Evolutionary conservation across 1,284 basidiomycete genomes (phyloP), one percentile per base, ranked within the genome.

Genomic region (Ganoderma lingzhi): DNA sequence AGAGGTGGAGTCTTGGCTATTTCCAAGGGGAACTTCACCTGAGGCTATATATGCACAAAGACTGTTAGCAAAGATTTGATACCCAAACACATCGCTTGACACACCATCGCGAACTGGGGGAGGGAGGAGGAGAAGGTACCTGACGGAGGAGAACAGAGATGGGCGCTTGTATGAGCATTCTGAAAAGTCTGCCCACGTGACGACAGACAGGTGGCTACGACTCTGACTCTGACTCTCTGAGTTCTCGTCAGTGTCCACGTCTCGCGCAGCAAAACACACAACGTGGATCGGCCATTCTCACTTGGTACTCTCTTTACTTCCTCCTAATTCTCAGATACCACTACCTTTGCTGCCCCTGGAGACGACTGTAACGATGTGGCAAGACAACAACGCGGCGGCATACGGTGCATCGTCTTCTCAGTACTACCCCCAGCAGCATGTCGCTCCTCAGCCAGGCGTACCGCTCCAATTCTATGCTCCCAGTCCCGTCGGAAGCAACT

Each of bases 381-480:
- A 93, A 80, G 92, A 93, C 63, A 80, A 77, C 70, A 80, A 73
- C 80, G 77, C 77, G 56, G 77, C 77, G 56, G 77, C 76, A 6
- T 93, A 93, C 77, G 84, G 81, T 78, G 82, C 82, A 39, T 86
- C 89, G 39, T 87, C 89, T 3, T 85, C 90, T 0, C 88, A 84
- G 32, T 91, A 91, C 77, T 92, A 91, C 77, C 79, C 84, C 28
- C 82, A 84, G 45, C 59, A 61, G 59, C 82, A 61, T 45, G 73
- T 80, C 15, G 76, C 78, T 51, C 82, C 84, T 44, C 86, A 86
- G 74, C 78, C 77, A 19, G 86, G 85, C 14, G 82, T 84, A n/a
- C 89, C 90, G 41, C 86, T 94, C 32, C 92, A 94, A 78, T 94
- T 94, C 81, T 94, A 94, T 65, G 88, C 88, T 10, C 81, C 85